Evolutionary conservation across 2,329 filamentous ascomycete genomes (phyloP), one percentile per base, ranked within the genome.

Genomic region (Nothomitra cinnamomea): DNA sequence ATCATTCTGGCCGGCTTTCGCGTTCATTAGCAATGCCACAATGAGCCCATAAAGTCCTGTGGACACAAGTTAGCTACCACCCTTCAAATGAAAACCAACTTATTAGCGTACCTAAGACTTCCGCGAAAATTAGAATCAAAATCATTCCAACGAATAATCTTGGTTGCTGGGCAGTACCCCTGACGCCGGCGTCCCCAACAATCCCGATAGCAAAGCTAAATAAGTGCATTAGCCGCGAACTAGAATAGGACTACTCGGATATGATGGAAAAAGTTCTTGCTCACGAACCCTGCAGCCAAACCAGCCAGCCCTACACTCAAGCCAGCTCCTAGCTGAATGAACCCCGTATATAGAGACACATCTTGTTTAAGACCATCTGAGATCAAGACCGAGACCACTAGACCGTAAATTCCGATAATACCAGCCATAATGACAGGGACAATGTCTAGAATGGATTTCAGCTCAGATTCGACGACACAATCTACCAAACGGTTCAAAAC

Each of bases 401-500:
- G 79, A 64, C 86, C 86, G 75, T 92, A 98, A 71, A 98, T 96
- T 85, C 87, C 92, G 73, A 98, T 96, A 73, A 98, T 98, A 96
- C 92, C 92, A 78, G 92, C 92, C 92, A 98, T 98, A 82, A 98
- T 95, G 72, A 96, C 92, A 69, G 92, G 92, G 60, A 96, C 90
- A 71, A 96, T 95, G 79, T 95, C 90, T 96, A 61, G n/a, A 21
- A 49, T 49, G 19, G 5, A 49, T 49, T 5, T n/a, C 32, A 35
- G 19, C 8, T 24, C 54, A 56, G 56, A 57, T 40, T 60, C 54
- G 19, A 53, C 25, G 6, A 22, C 2, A 17, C 8, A 12, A 25
- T 52, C 19, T 6, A 49, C 40, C 21, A 22, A 38, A 19, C 35
- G n/a, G 15, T 21, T 32, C 12, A 8, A 48, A 56, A 72, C 88